Base-by-base conservation (phyloP, 1,139 yeast species). In the Saccharomyces hybrid region DNA sequence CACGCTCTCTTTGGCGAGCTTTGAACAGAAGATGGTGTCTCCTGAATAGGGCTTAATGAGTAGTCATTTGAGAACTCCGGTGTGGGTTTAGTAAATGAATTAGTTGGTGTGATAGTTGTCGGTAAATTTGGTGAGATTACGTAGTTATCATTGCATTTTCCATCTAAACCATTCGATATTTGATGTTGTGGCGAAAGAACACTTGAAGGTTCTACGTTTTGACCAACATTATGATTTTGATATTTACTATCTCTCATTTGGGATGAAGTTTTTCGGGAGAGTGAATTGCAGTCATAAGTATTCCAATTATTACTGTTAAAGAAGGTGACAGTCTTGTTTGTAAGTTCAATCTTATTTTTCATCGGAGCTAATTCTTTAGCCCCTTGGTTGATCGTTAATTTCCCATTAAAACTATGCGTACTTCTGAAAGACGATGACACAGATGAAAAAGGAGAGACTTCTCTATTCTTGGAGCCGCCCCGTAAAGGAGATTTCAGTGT, bases 271-370 rank as follows among this genome's bases (percentile, higher is more conserved):
- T 38, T 38, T 6, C 44, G 44, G 5, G 44, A 20, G 44, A 38
- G 44, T 20, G 44, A 38, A 25, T 38, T 38, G 25, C 25, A 14
- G 13, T 38, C 44, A 20, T 38, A 16, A 13, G 44, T 11, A 13
- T 38, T 16, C 44, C 51, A 51, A 27, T 50, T 26, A 50, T 30
- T 16, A 52, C 34, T 8, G 50, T 68, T 76, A 61, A 81, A 82
- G 52, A 81, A 76, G 0, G 88, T 83, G 0, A 82, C 84, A 0
- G 85, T 82, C 61, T 79, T 82, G 54, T 74, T 76, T 27, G 70
- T 66, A 0, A 80, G 75, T 57, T 80, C 79, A 31, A 81, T 73
- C 59, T 77, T 81, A 58, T 78, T 79, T n/a, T 74, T 71, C 16
- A 64, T 47, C 3, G 72, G 74, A 1, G 65, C 59, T 7, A 53